Conservation (phyloP, 352 stramenopile genomes). For the Pythium chondricola region DNA sequence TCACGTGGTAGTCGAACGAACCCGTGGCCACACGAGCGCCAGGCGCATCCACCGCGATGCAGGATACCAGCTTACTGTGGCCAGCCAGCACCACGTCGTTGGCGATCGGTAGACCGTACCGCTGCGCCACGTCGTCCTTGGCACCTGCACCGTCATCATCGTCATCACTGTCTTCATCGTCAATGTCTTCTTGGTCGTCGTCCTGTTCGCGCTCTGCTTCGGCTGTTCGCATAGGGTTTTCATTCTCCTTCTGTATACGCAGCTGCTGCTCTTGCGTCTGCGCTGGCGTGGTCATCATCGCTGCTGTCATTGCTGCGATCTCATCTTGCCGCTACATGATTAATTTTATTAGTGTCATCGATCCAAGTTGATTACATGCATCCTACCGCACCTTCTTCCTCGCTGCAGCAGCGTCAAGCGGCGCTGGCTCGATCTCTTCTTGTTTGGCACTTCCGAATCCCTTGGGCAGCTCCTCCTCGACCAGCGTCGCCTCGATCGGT, state of each 20-base stretch:
- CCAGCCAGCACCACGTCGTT: conserved; percentile 57
- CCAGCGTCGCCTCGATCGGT: background rate
- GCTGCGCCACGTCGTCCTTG: conserved; percentile 44
- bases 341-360: no score
- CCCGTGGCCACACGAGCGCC: conserved; percentile 67
- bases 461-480: conserved; percentile 29
- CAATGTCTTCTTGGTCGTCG: conserved; percentile 3
- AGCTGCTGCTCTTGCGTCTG: background rate
- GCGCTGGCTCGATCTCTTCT: no score
- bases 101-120: conserved; percentile 68
- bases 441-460: conserved; percentile 38
- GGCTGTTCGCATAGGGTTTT: background rate
- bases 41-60: conserved; percentile 61
- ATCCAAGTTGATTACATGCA: no score
- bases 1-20: conserved; percentile 81
- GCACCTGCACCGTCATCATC: conserved; percentile 30
- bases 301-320: conserved; percentile 62
- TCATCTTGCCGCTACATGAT: conserved; percentile 45
- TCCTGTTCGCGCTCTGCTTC: background rate
- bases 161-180: conserved; percentile 13
- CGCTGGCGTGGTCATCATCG: conserved; percentile 53
- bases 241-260: background rate
- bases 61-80: conserved; percentile 56
- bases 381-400: background rate
- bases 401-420: background rate